A percentile compares a stretch with the other conserved stretches of the same genome.
Conservation (phyloP, 176 grass and related monocot species). For the Aegilops speltoides region DNA sequence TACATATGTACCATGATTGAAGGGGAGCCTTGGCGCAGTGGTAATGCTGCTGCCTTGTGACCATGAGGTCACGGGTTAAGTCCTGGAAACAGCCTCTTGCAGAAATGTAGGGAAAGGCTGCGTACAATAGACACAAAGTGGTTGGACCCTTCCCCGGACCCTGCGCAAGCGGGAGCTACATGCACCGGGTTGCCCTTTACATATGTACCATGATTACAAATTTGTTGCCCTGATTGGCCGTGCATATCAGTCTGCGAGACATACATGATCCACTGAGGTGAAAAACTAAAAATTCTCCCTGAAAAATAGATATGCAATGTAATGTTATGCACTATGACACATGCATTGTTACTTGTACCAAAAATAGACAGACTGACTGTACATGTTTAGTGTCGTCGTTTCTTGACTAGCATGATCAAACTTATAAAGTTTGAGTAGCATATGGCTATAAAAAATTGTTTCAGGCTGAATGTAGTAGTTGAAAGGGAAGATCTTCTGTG, state of each 20-base stretch:
- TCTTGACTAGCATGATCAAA: not conserved
- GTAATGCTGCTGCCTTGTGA: too few species aligned
- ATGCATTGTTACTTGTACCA: not conserved
- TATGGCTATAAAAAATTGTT: not conserved
- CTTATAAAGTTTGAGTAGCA: not conserved
- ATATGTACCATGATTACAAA: not conserved
- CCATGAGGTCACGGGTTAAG: too few species aligned
- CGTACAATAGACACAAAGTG: too few species aligned
- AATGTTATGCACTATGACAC: not conserved
- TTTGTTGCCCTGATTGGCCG: not conserved
- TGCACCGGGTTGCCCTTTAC: too few species aligned
- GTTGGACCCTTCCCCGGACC: too few species aligned
- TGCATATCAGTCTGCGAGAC: not conserved
- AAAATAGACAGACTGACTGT: not conserved
- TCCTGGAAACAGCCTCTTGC: too few species aligned
- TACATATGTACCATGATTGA: not conserved
- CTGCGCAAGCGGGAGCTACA: too few species aligned
- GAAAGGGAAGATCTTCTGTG: slow-evolving; percentile 2
- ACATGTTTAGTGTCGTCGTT: not conserved
- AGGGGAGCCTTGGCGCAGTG: too few species aligned
- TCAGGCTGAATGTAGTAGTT: not conserved
- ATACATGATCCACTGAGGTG: not conserved
- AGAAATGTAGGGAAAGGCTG: too few species aligned
- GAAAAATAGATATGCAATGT: not conserved
- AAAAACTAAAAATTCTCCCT: not conserved